These are phyloP conservation scores for Lodderomyces beijingensis DNA, from an alignment of 1,139 yeast genomes.

Conservation along the genomic window DNA sequence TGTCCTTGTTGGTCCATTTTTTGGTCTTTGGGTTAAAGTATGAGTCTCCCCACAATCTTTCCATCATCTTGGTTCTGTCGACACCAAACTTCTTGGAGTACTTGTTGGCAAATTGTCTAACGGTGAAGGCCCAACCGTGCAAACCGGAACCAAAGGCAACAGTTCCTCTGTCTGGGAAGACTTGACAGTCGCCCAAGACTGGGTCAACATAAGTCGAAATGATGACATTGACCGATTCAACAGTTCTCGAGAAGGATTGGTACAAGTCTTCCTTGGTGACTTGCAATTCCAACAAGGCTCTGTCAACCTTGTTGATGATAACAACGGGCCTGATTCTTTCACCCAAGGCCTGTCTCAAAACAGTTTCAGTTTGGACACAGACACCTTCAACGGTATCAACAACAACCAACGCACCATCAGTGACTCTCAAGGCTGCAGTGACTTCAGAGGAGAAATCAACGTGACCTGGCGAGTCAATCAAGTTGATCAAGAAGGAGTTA, in stretches of 20 bases:
- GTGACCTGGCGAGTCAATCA: slow-evolving; percentile 99
- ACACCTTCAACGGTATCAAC: slow-evolving; percentile 99
- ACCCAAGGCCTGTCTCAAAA: slow-evolving; percentile 97
- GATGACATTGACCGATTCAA: slow-evolving; percentile 98
- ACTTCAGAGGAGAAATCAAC: slow-evolving; percentile 99
- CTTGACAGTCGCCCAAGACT: slow-evolving; percentile 93
- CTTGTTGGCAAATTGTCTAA: slow-evolving; percentile 97
- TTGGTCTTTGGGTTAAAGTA: slow-evolving; percentile 99
- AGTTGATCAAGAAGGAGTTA: slow-evolving; percentile 92
- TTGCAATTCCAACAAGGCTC: slow-evolving; percentile 98
- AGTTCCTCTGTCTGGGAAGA: slow-evolving; percentile 98
- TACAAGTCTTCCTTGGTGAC: slow-evolving; percentile 98
- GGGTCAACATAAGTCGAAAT: slow-evolving; percentile 93
- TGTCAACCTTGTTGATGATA: slow-evolving; percentile 97
- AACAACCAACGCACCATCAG: slow-evolving; percentile 99
- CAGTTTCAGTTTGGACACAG: slow-evolving; percentile 99
- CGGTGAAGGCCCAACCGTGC: slow-evolving; percentile 99
- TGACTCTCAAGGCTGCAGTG: slow-evolving; percentile 99
- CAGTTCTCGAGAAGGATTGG: slow-evolving; percentile 98
- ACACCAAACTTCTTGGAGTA: slow-evolving; percentile 99
- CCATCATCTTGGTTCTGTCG: slow-evolving; percentile 96
- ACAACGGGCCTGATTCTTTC: slow-evolving; percentile 99
- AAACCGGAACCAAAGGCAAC: slow-evolving; percentile 99
- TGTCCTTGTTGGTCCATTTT: slow-evolving; percentile 98
- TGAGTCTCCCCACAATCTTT: slow-evolving; percentile 99